These are phyloP conservation scores for Austroboletus eburneus DNA, from an alignment of 768 basidiomycete species.

Conservation along the genomic window DNA sequence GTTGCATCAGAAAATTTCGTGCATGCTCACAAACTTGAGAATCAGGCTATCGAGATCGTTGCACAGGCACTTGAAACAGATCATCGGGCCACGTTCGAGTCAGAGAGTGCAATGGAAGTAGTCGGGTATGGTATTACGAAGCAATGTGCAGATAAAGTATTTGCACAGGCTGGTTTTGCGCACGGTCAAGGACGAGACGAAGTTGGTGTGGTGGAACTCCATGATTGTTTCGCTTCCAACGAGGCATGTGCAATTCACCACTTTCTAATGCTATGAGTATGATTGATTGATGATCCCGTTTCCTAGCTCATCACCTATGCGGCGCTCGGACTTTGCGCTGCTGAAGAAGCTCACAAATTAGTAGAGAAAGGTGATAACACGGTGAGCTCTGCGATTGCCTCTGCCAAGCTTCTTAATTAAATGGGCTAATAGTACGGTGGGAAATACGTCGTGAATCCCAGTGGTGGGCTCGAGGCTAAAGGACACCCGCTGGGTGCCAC, in stretches of 20 bases:
- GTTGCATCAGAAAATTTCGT: constrained; percentile 80
- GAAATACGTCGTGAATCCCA: constrained; percentile 81
- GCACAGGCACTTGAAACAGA: constrained; percentile 63
- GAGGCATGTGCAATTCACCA: constrained; percentile 63
- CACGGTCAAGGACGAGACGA: constrained; percentile 59
- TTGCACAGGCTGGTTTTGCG: constrained; percentile 61
- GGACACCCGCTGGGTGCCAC: constrained; percentile 84
- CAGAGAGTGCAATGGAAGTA: constrained; percentile 65
- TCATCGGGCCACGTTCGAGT: constrained; percentile 55
- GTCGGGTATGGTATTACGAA: constrained; percentile 74
- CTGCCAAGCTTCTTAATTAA: too few relatives aligned
- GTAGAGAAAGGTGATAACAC: constrained; percentile 79
- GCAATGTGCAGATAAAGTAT: constrained; percentile 60
- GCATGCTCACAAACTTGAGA: constrained; percentile 63
- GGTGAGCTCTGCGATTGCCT: constrained; percentile 35
- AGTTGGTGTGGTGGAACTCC: constrained; percentile 77
- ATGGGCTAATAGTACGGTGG: constrained; percentile 69
- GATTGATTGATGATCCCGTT: background rate
- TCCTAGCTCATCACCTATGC: constrained; percentile 74
- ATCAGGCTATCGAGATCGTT: constrained; percentile 81
- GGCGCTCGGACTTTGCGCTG: constrained; percentile 67
- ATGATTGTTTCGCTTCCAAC: constrained; percentile 80
- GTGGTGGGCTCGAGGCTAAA: constrained; percentile 85
- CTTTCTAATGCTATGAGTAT: too few relatives aligned
- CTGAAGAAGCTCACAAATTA: constrained; percentile 66